Evolutionary conservation across 495 filamentous ascomycete species (phyloP).

Genomic region (Beverwykella pulmonaria): DNA sequence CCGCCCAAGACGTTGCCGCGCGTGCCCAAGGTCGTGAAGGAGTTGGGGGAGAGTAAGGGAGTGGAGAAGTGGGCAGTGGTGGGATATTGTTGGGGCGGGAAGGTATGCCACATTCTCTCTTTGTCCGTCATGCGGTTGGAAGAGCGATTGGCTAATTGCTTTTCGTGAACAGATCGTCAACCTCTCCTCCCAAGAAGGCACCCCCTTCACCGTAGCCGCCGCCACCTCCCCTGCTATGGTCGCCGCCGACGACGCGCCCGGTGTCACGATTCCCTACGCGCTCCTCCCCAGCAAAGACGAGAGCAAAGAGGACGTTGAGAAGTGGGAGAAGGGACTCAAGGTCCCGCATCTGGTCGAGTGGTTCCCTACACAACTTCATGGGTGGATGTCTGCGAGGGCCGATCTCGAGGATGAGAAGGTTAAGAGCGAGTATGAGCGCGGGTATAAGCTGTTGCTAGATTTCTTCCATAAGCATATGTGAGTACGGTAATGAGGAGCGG

Average conservation of each 20-base stretch:
- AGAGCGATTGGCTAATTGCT: neutral
- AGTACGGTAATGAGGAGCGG: neutral
- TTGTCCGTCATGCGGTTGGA: neutral
- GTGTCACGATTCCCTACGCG: slow-evolving; percentile 42
- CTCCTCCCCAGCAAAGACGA: slow-evolving; percentile 51
- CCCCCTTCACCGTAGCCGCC: slow-evolving; percentile 68
- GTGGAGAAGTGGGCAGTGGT: slow-evolving; percentile 82
- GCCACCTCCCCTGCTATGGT: slow-evolving; percentile 88
- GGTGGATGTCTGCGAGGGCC: slow-evolving; percentile 83
- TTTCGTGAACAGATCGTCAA: slow-evolving; percentile 53
- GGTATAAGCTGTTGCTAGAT: slow-evolving; percentile 71
- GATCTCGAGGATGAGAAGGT: slow-evolving; percentile 69
- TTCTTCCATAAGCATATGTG: slow-evolving; percentile 77
- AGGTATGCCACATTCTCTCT: slow-evolving; percentile 20
- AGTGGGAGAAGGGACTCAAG: slow-evolving; percentile 68
- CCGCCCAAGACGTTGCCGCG: slow-evolving; percentile 64
- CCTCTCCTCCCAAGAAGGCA: slow-evolving; percentile 61
- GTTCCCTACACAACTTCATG: slow-evolving; percentile 80
- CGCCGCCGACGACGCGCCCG: slow-evolving; percentile 51
- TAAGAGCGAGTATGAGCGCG: slow-evolving; percentile 74
- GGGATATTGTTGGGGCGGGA: slow-evolving; percentile 88
- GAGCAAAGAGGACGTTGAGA: slow-evolving; percentile 68
- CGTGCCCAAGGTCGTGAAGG: slow-evolving; percentile 64
- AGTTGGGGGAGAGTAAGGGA: slow-evolving; percentile 56
- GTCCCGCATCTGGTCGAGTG: slow-evolving; percentile 76